A percentile compares a stretch with the other conserved stretches of the same genome.
These are phyloP conservation scores for Torrubiellomyces zombiae DNA, from an alignment of 2,329 filamentous ascomycete species.

Conservation along the genomic window DNA sequence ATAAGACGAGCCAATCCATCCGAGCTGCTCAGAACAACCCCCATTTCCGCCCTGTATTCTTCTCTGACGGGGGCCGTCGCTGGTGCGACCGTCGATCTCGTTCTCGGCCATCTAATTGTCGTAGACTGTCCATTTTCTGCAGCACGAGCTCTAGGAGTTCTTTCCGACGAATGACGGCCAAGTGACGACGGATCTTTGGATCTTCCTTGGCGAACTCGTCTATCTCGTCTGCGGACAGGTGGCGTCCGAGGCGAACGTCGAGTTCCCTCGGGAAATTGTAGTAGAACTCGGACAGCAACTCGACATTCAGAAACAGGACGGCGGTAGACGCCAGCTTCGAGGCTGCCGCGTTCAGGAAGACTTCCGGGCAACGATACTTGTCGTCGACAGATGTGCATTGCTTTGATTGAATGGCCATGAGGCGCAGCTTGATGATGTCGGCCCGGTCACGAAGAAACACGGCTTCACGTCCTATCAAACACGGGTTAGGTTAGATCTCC, in stretches of 20 bases:
- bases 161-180: conserved; percentile 85
- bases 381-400: conserved; percentile 72
- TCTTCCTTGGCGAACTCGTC: conserved; percentile 89
- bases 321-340: conserved; percentile 89
- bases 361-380: conserved; percentile 92
- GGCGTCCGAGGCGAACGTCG: conserved; percentile 68
- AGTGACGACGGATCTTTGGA: conserved; percentile 69
- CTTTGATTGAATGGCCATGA: conserved; percentile 75
- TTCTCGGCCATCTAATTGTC: conserved; percentile 64
- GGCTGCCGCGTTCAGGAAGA: conserved; percentile 94
- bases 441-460: conserved; percentile 86
- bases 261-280: conserved; percentile 93
- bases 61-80: conserved; percentile 13
- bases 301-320: conserved; percentile 92
- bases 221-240: conserved; percentile 62
- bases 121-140: conserved; percentile 85
- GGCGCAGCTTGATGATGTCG: conserved; percentile 77
- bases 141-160: conserved; percentile 84
- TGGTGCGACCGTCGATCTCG: conserved; percentile 26
- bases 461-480: conserved; percentile 61
- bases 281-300: conserved; percentile 92
- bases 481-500: conserved; percentile 10
- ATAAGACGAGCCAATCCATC: too few relatives aligned
- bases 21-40: conserved; percentile 33
- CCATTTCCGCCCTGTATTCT: conserved; percentile 30